Conservation (phyloP, 2,329 filamentous ascomycete genomes). For the Rutstroemia sp. region DNA sequence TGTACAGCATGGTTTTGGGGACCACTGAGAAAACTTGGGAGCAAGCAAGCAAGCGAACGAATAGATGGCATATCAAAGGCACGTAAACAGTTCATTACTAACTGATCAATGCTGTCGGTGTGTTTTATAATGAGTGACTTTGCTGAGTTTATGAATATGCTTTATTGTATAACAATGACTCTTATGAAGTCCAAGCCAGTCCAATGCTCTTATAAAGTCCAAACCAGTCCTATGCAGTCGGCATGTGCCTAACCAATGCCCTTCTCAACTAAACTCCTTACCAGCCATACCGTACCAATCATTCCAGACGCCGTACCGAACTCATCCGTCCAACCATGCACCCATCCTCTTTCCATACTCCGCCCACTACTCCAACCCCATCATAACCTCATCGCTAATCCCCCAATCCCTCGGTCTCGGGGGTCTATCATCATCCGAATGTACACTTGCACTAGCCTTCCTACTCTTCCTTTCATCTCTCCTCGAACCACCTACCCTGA, state of each 20-base stretch:
- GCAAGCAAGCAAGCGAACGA: not conserved
- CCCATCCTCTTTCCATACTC: not conserved
- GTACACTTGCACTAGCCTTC: conserved; percentile 15
- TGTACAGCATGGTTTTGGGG: conserved; percentile 3
- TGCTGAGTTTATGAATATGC: too few species aligned
- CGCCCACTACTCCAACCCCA: conserved; percentile 61
- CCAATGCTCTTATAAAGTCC: too few species aligned
- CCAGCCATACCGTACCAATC: not conserved
- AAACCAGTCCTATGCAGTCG: too few species aligned
- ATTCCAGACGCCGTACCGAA: not conserved
- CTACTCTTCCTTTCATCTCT: conserved; percentile 17
- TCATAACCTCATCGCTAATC: conserved; percentile 74
- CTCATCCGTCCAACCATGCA: not conserved
- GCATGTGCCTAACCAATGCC: too few species aligned
- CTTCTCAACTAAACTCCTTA: too few species aligned
- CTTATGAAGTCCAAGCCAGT: too few species aligned
- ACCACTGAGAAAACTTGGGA: not conserved
- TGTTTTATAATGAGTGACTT: too few species aligned
- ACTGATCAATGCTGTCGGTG: too few species aligned
- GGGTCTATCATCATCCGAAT: conserved; percentile 40
- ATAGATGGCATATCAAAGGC: not conserved
- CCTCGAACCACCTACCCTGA: conserved; percentile 17
- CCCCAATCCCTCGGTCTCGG: conserved; percentile 59
- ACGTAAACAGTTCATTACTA: not conserved
- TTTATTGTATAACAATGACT: too few species aligned